These are phyloP conservation scores for Aspergillus fischeri DNA, from an alignment of 2,329 filamentous ascomycete species.

Conservation along the genomic window DNA sequence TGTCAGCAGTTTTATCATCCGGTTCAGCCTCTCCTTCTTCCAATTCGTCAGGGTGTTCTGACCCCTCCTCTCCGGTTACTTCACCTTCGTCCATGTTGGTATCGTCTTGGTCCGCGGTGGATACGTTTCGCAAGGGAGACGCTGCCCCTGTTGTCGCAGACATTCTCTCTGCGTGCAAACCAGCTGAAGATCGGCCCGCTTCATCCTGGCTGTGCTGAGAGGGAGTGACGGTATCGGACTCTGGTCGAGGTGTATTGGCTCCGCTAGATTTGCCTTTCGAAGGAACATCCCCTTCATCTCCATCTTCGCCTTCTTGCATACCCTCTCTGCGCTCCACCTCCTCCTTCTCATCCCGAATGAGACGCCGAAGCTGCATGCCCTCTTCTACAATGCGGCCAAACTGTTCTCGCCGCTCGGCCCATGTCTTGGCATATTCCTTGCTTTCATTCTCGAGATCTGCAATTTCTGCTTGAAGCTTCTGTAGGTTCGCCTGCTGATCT, in stretches of 20 bases:
- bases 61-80: constrained; percentile 33
- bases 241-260: constrained; percentile 47
- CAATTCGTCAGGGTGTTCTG: constrained; percentile 39
- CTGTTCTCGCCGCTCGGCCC: constrained; percentile 78
- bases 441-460: constrained; percentile 81
- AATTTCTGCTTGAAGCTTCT: constrained; percentile 84
- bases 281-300: constrained; percentile 49
- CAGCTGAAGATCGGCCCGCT: constrained; percentile 17
- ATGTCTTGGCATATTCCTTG: constrained; percentile 73
- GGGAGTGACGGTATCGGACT: constrained; percentile 43
- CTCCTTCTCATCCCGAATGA: constrained; percentile 93
- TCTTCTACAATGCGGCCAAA: constrained; percentile 88
- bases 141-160: constrained; percentile 26
- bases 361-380: constrained; percentile 74
- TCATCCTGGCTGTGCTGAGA: constrained; percentile 34
- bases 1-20: constrained; percentile 48
- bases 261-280: constrained; percentile 47
- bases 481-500: constrained; percentile 72
- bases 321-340: constrained; percentile 85
- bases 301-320: constrained; percentile 63
- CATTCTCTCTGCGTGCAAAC: constrained; percentile 30
- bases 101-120: constrained; percentile 48
- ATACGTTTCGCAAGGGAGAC: constrained; percentile 37
- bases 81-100: constrained; percentile 56
- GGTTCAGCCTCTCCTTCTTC: constrained; percentile 49